These are phyloP conservation scores for Ceratobasidium sp. DNA, from an alignment of 1,284 basidiomycete species.

Conservation along the genomic window DNA sequence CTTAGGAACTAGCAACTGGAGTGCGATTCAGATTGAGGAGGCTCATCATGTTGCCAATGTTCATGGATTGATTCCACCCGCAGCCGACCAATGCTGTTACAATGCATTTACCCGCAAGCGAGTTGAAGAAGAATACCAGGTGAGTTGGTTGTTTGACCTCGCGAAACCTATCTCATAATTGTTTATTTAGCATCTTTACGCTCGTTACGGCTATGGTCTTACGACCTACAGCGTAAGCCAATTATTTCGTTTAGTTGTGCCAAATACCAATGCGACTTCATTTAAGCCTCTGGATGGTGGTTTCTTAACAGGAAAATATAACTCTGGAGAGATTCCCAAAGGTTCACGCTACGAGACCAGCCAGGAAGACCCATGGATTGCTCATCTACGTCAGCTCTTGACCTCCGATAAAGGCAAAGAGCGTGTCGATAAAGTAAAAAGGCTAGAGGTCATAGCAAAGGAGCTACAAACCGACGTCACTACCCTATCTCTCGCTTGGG, in stretches of 20 bases:
- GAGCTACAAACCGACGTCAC: slow-evolving; percentile 19
- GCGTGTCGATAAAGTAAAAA: slow-evolving; percentile 32
- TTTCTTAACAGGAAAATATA: slow-evolving; percentile 39
- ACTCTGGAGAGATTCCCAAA: slow-evolving; percentile 31
- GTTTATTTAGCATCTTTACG: slow-evolving; percentile 21
- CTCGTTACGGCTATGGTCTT: slow-evolving; percentile 28
- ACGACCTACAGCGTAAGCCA: slow-evolving; percentile 16
- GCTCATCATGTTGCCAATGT: slow-evolving; percentile 60
- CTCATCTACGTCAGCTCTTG: slow-evolving; percentile 14
- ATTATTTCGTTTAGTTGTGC: no score
- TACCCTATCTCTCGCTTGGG: slow-evolving; percentile 78
- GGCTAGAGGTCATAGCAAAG: slow-evolving; percentile 16
- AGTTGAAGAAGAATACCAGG: slow-evolving; percentile 31
- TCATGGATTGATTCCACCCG: slow-evolving; percentile 60
- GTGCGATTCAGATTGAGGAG: slow-evolving; percentile 60
- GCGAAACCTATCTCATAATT: neutral
- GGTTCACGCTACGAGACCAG: slow-evolving; percentile 32
- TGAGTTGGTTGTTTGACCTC: neutral
- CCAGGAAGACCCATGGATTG: slow-evolving; percentile 23
- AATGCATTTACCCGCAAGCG: slow-evolving; percentile 39
- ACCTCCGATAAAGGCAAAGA: slow-evolving; percentile 29
- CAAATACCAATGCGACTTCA: neutral
- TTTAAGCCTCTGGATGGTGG: slow-evolving; percentile 30
- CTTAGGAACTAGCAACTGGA: slow-evolving; percentile 58
- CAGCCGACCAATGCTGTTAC: slow-evolving; percentile 60